Conservation (phyloP, 2,329 filamentous ascomycete species). For the Monosporascus sp. region DNA sequence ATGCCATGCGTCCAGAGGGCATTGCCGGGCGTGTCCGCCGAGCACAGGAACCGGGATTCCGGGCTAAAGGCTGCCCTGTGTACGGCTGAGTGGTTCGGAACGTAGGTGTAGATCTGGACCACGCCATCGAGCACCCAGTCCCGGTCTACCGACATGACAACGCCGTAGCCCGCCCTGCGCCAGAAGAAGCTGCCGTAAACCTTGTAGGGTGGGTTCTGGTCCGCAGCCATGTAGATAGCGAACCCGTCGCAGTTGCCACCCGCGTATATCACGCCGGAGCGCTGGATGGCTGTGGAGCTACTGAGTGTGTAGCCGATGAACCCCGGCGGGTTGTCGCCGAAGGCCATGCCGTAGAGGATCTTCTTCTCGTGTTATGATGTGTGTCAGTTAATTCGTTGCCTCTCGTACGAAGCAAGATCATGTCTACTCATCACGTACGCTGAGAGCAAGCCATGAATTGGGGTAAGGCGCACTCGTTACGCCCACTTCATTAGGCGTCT, state of each 20-base stretch:
- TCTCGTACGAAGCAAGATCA: too few species aligned
- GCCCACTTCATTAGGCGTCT: constrained; percentile 16
- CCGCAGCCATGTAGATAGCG: constrained; percentile 21
- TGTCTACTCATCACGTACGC: too few species aligned
- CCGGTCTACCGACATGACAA: constrained; percentile 35
- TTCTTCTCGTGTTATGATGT: constrained; percentile 25
- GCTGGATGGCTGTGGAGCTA: constrained; percentile 16
- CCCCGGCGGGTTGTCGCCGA: constrained; percentile 12
- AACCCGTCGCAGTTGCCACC: constrained; percentile 14
- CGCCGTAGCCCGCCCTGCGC: constrained; percentile 19
- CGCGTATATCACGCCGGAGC: constrained; percentile 10
- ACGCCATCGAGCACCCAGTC: constrained; percentile 35
- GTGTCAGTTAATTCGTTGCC: neutral
- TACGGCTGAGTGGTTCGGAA: constrained; percentile 37
- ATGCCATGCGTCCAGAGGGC: constrained; percentile 31
- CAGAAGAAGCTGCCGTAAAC: constrained; percentile 27
- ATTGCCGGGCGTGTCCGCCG: constrained; percentile 42
- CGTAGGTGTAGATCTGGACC: constrained; percentile 41
- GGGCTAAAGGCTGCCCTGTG: constrained; percentile 44
- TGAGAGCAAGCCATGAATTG: constrained; percentile 26
- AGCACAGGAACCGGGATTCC: constrained; percentile 40
- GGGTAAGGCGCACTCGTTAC: constrained; percentile 15
- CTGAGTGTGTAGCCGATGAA: constrained; percentile 23
- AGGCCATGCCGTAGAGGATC: constrained; percentile 25
- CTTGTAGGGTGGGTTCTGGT: constrained; percentile 16